Evolutionary conservation across 2,329 filamentous ascomycete species (phyloP).

Genomic region (Calonectria naviculata): DNA sequence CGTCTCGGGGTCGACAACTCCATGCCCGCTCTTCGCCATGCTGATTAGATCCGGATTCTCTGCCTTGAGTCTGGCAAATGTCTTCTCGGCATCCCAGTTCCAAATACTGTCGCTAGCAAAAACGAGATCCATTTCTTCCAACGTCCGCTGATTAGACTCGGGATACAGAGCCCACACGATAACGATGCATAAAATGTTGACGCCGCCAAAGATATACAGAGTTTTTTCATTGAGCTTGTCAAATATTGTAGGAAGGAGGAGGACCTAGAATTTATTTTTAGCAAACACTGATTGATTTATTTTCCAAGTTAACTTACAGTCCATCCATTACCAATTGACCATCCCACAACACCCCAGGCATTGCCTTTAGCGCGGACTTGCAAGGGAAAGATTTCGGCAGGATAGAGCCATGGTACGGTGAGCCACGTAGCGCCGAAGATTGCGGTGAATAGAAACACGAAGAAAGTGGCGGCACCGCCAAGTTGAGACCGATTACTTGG

Average conservation of each 20-base stretch:
- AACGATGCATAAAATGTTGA: conserved; percentile 73
- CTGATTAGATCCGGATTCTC: conserved; percentile 3
- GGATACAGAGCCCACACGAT: conserved; percentile 81
- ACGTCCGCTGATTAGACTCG: conserved; percentile 77
- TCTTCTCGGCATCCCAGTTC: conserved; percentile 77
- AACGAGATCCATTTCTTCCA: conserved; percentile 81
- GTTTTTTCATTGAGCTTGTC: conserved; percentile 75
- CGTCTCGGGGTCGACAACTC: not conserved
- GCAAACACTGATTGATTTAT: not conserved
- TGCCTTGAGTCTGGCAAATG: conserved; percentile 57
- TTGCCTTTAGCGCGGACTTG: conserved; percentile 79
- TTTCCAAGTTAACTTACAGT: not conserved
- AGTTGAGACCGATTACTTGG: conserved; percentile 13
- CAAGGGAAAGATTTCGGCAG: conserved; percentile 79
- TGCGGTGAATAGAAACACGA: conserved; percentile 70
- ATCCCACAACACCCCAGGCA: conserved; percentile 80
- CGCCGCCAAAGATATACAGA: conserved; percentile 77
- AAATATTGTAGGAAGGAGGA: conserved; percentile 72
- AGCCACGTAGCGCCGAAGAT: conserved; percentile 59
- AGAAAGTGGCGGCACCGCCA: conserved; percentile 74
- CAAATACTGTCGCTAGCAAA: conserved; percentile 76
- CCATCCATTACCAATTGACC: conserved; percentile 81
- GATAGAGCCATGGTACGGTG: conserved; percentile 71
- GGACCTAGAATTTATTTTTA: conserved; percentile 35
- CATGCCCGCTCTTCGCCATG: not conserved